Evolutionary conservation across 805 yeast species (phyloP).

Genomic region (Priceomyces carsonii): DNA sequence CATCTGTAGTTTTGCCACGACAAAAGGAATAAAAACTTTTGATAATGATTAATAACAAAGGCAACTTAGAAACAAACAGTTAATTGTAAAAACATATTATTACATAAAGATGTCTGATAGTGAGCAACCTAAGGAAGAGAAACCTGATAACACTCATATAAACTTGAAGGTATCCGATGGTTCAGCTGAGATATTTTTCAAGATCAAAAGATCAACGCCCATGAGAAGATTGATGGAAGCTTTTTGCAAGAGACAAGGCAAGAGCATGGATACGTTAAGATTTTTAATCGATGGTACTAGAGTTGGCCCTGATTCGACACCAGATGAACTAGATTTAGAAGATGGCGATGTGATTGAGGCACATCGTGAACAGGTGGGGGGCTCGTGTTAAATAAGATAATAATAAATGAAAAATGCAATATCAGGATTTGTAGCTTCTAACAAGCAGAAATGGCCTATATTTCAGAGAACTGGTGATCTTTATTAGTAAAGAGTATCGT

Average conservation of each 20-base stretch:
- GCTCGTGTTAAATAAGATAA: conserved; percentile 20
- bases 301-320: conserved; percentile 84
- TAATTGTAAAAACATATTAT: too few relatives aligned
- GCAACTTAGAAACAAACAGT: too few relatives aligned
- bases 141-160: conserved; percentile 66
- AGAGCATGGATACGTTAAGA: conserved; percentile 76
- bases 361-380: conserved; percentile 91
- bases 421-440: too few relatives aligned
- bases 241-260: conserved; percentile 96
- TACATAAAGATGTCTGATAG: conserved; percentile 20
- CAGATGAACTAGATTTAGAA: conserved; percentile 89
- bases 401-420: too few relatives aligned
- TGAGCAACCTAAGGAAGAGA: conserved; percentile 45
- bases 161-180: conserved; percentile 95
- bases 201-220: conserved; percentile 89
- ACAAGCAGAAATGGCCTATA: too few relatives aligned
- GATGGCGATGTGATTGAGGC: conserved; percentile 97
- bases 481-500: too few relatives aligned
- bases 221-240: conserved; percentile 96
- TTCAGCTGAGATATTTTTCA: conserved; percentile 90
- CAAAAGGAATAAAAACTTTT: conserved; percentile 1
- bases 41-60: background rate
- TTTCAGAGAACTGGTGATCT: too few relatives aligned
- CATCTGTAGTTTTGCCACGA: too few relatives aligned
- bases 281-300: conserved; percentile 94